Base-by-base conservation (phyloP, 306 rosid species). In the Medicago lupulina region DNA sequence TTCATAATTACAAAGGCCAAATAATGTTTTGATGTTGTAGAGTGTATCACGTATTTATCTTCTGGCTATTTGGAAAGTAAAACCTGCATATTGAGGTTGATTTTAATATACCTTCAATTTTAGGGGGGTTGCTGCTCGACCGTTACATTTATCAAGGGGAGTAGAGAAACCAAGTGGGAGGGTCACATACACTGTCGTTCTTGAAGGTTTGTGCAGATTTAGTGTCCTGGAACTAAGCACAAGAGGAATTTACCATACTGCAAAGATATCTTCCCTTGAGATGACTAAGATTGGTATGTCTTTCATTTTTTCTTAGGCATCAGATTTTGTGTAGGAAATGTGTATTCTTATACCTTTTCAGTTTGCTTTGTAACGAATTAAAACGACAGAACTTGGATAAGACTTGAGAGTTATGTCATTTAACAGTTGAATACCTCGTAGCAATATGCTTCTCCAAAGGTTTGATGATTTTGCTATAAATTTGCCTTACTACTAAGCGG, bases 151-250 rank as follows among this genome's bases (percentile, higher is more conserved):
- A 61, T 96, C 99, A 75, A 89, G 99, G 89, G 99, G 98, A 72
- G 99, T 96, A 79, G 99, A 96, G 87, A 96, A 96, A 82, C 98
- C 99, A 16, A 96, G 99, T 85, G 99, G 99, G 67, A 90, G 97
- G 86, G 99, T 96, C 74, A 96, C 99, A 4, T 96, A 96, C 87
- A 93, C 81, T 21, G 98, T 96, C 63, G 97, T 92, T 85, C 91
- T 96, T 75, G 98, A 96, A 89, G 99, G 99, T 70, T 86, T 96
- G 79, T 92, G 99, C 82, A 85, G 97, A 85, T 96, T 92, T 88
- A 89, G 83, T 47, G 92, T 96, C 70, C 96, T 92, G 84, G 98
- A 96, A 77, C 93, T 92, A 58, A 92, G 92, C 87, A 96, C 91
- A 75, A 92, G 97, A 83, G 99, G 99, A 82, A 90, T 97, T 34